phyloP scores from a whole-genome alignment of 1,284 basidiomycete species.

The Cutaneotrichosporon daszewskae region DNA sequence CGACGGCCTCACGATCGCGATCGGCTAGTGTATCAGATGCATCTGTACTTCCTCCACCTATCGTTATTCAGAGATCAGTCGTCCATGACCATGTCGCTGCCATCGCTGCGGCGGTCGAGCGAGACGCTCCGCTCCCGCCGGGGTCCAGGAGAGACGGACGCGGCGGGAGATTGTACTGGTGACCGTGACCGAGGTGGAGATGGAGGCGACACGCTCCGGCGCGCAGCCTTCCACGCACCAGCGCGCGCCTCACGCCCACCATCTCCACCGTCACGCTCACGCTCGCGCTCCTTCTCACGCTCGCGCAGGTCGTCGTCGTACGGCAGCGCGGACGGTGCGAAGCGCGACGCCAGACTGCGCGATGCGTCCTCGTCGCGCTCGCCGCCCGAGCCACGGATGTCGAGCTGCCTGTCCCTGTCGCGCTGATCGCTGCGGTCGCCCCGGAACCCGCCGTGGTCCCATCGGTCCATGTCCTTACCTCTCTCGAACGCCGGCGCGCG shows the following conservation, averaged over 20 bases:
- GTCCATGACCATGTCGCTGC: conserved; percentile 18
- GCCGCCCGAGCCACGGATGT: neutral
- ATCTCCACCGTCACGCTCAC: conserved; percentile 7
- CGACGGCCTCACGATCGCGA: conserved; percentile 19
- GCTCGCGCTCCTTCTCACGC: conserved; percentile 4
- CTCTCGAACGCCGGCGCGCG: conserved; percentile 11
- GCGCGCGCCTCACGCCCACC: conserved; percentile 4
- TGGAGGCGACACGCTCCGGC: neutral
- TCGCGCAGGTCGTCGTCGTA: conserved; percentile 12
- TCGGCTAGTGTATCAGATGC: neutral
- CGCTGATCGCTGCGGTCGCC: too few relatives aligned
- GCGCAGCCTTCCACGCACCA: conserved; percentile 1
- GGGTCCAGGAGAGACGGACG: too few relatives aligned
- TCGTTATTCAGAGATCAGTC: neutral
- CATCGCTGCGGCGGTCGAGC: neutral
- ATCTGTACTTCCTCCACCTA: neutral
- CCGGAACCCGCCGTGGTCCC: conserved; percentile 20
- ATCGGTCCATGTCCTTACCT: conserved; percentile 31
- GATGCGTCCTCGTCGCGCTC: neutral
- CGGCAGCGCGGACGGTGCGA: conserved; percentile 47
- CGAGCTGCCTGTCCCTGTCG: conserved; percentile 29
- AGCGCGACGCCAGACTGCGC: conserved; percentile 35
- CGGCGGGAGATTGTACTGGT: too few relatives aligned
- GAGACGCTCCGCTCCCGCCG: neutral
- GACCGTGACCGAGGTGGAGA: too few relatives aligned